Evolutionary conservation across 2,329 filamentous ascomycete species (phyloP).

Genomic region (Cordyceps fumosorosea): DNA sequence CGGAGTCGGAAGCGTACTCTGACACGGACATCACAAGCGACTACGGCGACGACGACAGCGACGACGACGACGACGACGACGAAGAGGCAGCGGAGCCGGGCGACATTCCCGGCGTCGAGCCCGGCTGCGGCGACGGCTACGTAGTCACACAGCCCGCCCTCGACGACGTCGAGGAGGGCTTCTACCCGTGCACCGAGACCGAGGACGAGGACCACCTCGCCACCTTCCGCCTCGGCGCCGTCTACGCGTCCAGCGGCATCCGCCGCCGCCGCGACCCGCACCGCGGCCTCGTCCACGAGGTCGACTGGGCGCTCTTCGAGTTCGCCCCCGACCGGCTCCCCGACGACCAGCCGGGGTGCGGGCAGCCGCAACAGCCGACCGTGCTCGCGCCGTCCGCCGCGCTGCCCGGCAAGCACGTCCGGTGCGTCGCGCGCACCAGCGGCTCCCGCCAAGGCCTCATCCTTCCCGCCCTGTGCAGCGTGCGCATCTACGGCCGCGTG

Average conservation of each 20-base stretch:
- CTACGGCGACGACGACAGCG: slow-evolving; percentile 38
- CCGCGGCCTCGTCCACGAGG: slow-evolving; percentile 69
- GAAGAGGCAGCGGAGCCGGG: slow-evolving; percentile 55
- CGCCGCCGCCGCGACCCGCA: slow-evolving; percentile 61
- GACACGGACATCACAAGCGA: slow-evolving; percentile 49
- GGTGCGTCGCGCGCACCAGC: slow-evolving; percentile 82
- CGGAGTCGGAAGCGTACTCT: slow-evolving; percentile 48
- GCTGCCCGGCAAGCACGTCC: slow-evolving; percentile 71
- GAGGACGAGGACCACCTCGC: slow-evolving; percentile 78
- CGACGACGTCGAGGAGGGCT: slow-evolving; percentile 76
- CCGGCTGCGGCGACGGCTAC: slow-evolving; percentile 68
- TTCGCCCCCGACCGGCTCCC: slow-evolving; percentile 58
- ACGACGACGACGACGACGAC: slow-evolving; percentile 42
- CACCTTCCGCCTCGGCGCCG: slow-evolving; percentile 71
- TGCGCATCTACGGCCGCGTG: slow-evolving; percentile 79
- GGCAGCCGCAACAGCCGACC: too few species aligned
- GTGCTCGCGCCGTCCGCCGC: slow-evolving; percentile 52
- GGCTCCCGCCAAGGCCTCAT: slow-evolving; percentile 77
- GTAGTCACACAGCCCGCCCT: slow-evolving; percentile 87
- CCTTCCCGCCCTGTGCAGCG: slow-evolving; percentile 68
- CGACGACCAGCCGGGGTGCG: too few species aligned
- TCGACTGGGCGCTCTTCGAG: slow-evolving; percentile 90
- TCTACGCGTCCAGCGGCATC: slow-evolving; percentile 87
- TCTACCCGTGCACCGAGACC: slow-evolving; percentile 66
- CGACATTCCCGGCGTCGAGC: slow-evolving; percentile 72